A percentile compares a stretch with the other conserved stretches of the same genome.
phyloP scores from a whole-genome alignment of 2,329 filamentous ascomycete species.

The Neopestalotiopsis rosae region DNA sequence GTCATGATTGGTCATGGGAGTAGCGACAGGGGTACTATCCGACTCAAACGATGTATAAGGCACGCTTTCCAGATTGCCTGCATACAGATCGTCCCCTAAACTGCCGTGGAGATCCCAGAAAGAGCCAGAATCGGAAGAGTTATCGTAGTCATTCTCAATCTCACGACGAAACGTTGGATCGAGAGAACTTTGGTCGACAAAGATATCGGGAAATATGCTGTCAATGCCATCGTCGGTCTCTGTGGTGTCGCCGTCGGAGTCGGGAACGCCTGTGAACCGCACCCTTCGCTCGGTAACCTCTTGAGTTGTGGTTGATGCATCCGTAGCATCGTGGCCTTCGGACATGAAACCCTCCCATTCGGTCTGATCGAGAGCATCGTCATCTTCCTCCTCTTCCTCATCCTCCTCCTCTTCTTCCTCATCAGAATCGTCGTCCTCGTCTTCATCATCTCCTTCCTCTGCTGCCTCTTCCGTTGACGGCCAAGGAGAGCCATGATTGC shows the following conservation, averaged over 20 bases:
- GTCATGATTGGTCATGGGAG: conserved; percentile 42
- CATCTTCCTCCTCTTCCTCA: conserved; percentile 46
- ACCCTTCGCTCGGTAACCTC: conserved; percentile 66
- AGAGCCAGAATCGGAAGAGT: conserved; percentile 61
- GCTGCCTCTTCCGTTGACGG: conserved; percentile 47
- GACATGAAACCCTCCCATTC: conserved; percentile 63
- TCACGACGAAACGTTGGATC: conserved; percentile 75
- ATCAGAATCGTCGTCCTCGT: conserved; percentile 35
- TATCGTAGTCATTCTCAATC: conserved; percentile 72
- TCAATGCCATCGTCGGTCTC: conserved; percentile 66
- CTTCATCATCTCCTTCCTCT: conserved; percentile 44
- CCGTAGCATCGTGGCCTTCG: conserved; percentile 50
- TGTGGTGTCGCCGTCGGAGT: conserved; percentile 70
- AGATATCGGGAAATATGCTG: conserved; percentile 75
- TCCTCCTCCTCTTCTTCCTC: conserved; percentile 41
- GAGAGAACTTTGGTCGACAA: conserved; percentile 75
- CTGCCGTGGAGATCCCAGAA: conserved; percentile 68
- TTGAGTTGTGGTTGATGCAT: conserved; percentile 41
- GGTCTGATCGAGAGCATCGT: conserved; percentile 45
- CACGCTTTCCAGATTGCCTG: conserved; percentile 41
- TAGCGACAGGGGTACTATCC: conserved; percentile 46
- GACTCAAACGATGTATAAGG: conserved; percentile 42
- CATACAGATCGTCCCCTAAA: conserved; percentile 42
- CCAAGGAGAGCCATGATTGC: conserved; percentile 54
- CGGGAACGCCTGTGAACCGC: conserved; percentile 69